A percentile compares a stretch with the other conserved stretches of the same genome.
Evolutionary conservation across 2,329 filamentous ascomycete genomes (phyloP).

Genomic region (Phyllosticta citrichinensis): DNA sequence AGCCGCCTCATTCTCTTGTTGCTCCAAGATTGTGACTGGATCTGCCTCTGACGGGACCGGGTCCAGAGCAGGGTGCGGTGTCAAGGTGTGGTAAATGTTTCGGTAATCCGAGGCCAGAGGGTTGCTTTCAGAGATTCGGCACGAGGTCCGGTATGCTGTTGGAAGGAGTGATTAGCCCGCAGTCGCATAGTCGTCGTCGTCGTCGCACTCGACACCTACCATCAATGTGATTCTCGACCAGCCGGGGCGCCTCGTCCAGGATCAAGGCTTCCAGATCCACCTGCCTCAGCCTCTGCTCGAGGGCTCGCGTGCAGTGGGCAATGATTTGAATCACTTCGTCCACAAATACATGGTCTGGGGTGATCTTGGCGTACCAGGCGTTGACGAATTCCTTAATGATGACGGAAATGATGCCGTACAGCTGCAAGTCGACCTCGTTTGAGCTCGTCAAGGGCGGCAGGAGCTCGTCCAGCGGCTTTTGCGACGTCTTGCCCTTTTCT

Average conservation of each 20-base stretch:
- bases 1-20: slow-evolving; percentile 65
- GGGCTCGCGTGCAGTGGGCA: slow-evolving; percentile 76
- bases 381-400: slow-evolving; percentile 85
- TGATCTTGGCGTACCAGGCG: slow-evolving; percentile 88
- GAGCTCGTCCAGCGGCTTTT: slow-evolving; percentile 64
- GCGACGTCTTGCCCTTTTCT: slow-evolving; percentile 48
- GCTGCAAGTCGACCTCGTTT: slow-evolving; percentile 83
- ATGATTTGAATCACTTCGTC: slow-evolving; percentile 83
- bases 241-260: slow-evolving; percentile 76
- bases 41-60: slow-evolving; percentile 57
- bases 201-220: slow-evolving; percentile 44
- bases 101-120: slow-evolving; percentile 54
- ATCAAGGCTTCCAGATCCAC: slow-evolving; percentile 75
- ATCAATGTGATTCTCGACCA: slow-evolving; percentile 69
- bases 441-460: slow-evolving; percentile 88
- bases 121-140: slow-evolving; percentile 46
- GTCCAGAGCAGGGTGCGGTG: slow-evolving; percentile 68
- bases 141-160: slow-evolving; percentile 63
- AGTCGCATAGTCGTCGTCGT: slow-evolving; percentile 17
- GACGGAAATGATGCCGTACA: slow-evolving; percentile 87
- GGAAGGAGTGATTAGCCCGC: slow-evolving; percentile 2
- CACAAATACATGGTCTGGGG: slow-evolving; percentile 77
- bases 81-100: slow-evolving; percentile 72
- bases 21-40: slow-evolving; percentile 44
- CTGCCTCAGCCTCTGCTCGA: slow-evolving; percentile 76